Evolutionary conservation across 805 yeast genomes (phyloP).

Genomic region (Spathaspora hagerdaliae): DNA sequence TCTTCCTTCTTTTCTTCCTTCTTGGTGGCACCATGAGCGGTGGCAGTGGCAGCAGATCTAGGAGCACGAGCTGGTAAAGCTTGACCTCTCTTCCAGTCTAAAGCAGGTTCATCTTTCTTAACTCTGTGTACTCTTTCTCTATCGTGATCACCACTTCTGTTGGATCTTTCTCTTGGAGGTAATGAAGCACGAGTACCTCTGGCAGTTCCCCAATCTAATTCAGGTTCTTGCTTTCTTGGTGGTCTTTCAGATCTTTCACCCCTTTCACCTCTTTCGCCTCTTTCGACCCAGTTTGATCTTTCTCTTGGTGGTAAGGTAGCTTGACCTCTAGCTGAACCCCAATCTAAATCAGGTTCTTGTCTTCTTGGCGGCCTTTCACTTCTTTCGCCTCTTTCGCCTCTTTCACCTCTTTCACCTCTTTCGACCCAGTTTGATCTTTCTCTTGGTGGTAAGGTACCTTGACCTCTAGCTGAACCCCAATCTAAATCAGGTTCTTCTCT

Average conservation of each 20-base stretch:
- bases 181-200: constrained; percentile 24
- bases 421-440: constrained; percentile 36
- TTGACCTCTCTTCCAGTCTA: constrained; percentile 39
- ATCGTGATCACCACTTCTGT: constrained; percentile 21
- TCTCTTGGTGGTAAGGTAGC: constrained; percentile 37
- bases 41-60: constrained; percentile 1
- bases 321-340: constrained; percentile 46
- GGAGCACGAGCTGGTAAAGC: constrained; percentile 18
- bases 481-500: constrained; percentile 42
- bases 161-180: constrained; percentile 32
- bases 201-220: constrained; percentile 41
- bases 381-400: constrained; percentile 16
- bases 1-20: constrained; percentile 19
- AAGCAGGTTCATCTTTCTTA: constrained; percentile 22
- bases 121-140: constrained; percentile 30
- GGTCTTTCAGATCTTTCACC: constrained; percentile 15
- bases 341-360: constrained; percentile 58
- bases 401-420: constrained; percentile 28
- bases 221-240: constrained; percentile 34
- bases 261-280: constrained; percentile 17
- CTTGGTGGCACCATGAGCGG: constrained; percentile 6
- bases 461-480: constrained; percentile 43
- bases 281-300: constrained; percentile 20
- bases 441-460: constrained; percentile 29
- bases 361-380: constrained; percentile 28